These are phyloP conservation scores for Verticillium klebahnii DNA, from an alignment of 2,329 filamentous ascomycete species.

Conservation along the genomic window DNA sequence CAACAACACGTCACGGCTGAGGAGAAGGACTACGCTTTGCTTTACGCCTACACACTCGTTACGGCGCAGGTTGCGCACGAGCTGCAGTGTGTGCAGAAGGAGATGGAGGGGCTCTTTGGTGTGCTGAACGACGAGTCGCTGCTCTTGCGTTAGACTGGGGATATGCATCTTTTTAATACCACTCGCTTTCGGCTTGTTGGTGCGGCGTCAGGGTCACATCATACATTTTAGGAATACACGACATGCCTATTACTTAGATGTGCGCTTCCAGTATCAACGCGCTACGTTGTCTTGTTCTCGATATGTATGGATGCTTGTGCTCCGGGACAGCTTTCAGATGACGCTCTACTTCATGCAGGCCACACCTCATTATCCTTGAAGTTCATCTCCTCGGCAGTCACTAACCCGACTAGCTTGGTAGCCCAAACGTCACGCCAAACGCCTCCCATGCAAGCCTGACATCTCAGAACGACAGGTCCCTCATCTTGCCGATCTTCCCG, in stretches of 20 bases:
- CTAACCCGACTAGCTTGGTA: too few species aligned
- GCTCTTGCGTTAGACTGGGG: constrained; percentile 41
- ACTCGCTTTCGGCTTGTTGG: background rate
- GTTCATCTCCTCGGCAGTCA: too few species aligned
- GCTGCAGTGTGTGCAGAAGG: constrained; percentile 53
- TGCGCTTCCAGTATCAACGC: too few species aligned
- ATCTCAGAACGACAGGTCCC: constrained; percentile 54
- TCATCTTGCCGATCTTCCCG: constrained; percentile 55
- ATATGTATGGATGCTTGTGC: too few species aligned
- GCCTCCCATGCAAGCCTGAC: background rate
- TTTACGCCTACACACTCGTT: constrained; percentile 83
- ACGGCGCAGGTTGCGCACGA: constrained; percentile 64
- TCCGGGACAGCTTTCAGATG: too few species aligned
- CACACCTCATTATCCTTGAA: too few species aligned
- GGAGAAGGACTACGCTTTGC: constrained; percentile 80
- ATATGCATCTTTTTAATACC: background rate
- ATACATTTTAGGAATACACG: background rate
- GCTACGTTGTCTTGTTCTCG: too few species aligned
- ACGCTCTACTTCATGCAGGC: too few species aligned
- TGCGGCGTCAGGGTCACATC: background rate
- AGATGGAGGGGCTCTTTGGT: constrained; percentile 61
- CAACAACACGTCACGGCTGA: constrained; percentile 37
- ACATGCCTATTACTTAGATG: background rate
- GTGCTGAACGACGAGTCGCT: constrained; percentile 56
- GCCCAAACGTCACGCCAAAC: background rate